These are phyloP conservation scores for Colletotrichum neosansevieriae DNA, from an alignment of 2,329 filamentous ascomycete species.

Conservation along the genomic window DNA sequence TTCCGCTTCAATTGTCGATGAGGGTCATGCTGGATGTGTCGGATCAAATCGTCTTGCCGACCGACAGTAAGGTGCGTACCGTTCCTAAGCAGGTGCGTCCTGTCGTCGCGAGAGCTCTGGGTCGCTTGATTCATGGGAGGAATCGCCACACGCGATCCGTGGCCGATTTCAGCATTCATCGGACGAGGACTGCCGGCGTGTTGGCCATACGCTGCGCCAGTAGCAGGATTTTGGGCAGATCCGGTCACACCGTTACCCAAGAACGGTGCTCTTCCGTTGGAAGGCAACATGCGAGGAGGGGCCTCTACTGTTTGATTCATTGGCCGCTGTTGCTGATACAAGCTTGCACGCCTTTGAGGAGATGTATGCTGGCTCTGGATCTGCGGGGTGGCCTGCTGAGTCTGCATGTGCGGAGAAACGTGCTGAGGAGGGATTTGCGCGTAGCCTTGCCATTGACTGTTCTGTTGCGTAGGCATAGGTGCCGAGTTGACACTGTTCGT, in stretches of 20 bases:
- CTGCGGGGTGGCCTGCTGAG: no score
- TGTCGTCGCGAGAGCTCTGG: slow-evolving; percentile 5
- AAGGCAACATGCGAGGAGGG: slow-evolving; percentile 17
- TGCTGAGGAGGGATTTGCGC: slow-evolving; percentile 4
- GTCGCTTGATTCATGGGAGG: background rate
- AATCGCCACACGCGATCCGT: slow-evolving; percentile 5
- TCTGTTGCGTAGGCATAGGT: slow-evolving; percentile 25
- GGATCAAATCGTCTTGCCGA: slow-evolving; percentile 16
- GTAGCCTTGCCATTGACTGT: slow-evolving; percentile 18
- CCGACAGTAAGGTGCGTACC: background rate
- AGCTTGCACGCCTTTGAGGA: slow-evolving; percentile 10
- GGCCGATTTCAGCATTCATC: background rate
- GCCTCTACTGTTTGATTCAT: slow-evolving; percentile 2
- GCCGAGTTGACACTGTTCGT: slow-evolving; percentile 15
- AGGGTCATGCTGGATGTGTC: slow-evolving; percentile 7
- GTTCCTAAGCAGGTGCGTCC: background rate
- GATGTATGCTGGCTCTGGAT: background rate
- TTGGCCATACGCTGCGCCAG: background rate
- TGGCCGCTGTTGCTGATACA: slow-evolving; percentile 6
- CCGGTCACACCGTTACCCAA: slow-evolving; percentile 16
- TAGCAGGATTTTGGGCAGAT: background rate
- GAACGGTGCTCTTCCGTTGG: slow-evolving; percentile 14
- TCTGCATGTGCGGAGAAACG: slow-evolving; percentile 4
- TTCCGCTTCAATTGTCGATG: slow-evolving; percentile 27
- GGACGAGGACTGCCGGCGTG: slow-evolving; percentile 3